These are phyloP conservation scores for Pelargonium nanum DNA, from an alignment of 345 rosid genomes.

Conservation along the genomic window DNA sequence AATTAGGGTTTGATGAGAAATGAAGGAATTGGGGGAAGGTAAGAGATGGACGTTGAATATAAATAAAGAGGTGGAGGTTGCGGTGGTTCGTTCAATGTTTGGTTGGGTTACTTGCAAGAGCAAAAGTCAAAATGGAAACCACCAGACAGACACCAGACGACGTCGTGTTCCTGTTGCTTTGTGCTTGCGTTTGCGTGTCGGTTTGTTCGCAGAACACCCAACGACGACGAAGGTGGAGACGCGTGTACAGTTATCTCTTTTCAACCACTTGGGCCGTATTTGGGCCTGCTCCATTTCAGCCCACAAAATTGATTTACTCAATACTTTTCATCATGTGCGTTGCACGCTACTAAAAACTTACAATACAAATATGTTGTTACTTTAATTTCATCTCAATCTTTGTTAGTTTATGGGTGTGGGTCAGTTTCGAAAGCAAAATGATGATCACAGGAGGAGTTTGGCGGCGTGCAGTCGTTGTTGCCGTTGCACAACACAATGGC, in stretches of 20 bases:
- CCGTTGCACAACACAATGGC: too few species aligned
- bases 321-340: too few species aligned
- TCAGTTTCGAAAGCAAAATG: too few species aligned
- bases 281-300: too few species aligned
- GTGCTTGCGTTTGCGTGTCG: not conserved
- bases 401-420: too few species aligned
- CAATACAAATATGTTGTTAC: too few species aligned
- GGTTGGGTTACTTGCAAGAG: not conserved
- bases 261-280: too few species aligned
- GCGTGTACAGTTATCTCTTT: not conserved
- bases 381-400: too few species aligned
- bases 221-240: not conserved
- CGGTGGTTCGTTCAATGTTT: not conserved
- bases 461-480: too few species aligned
- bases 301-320: too few species aligned
- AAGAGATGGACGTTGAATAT: not conserved
- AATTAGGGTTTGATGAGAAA: not conserved
- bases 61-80: not conserved
- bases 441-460: too few species aligned
- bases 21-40: not conserved
- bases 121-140: not conserved
- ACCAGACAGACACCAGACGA: not conserved
- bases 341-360: too few species aligned
- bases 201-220: not conserved
- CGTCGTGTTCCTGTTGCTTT: not conserved